Percentiles rank a stretch among this genome's conserved stretches.
These are phyloP conservation scores for Ustanciosporium gigantosporum DNA, from an alignment of 1,284 basidiomycete species.

Conservation along the genomic window DNA sequence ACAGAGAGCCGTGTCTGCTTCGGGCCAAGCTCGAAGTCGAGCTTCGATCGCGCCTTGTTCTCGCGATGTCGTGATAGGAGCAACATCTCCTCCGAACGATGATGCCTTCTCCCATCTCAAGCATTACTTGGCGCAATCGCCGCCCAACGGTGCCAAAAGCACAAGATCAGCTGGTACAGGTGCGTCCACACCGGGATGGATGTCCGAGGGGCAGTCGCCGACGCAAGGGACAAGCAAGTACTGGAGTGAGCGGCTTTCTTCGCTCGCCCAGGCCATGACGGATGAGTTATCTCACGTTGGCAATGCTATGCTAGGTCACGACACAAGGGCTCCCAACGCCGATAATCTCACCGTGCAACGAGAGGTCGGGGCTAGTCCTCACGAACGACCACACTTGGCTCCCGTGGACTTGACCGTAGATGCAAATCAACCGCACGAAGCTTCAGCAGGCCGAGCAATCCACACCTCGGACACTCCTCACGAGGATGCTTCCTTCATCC, in stretches of 20 bases:
- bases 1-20: constrained; percentile 19
- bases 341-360: neutral
- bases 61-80: constrained; percentile 14
- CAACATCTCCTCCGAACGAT: constrained; percentile 24
- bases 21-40: constrained; percentile 8
- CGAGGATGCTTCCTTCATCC: no score
- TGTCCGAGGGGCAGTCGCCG: constrained; percentile 7
- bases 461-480: no score
- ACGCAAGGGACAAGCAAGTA: constrained; percentile 13
- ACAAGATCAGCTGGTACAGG: constrained; percentile 1
- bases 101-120: constrained; percentile 17
- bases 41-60: constrained; percentile 10
- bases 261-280: constrained; percentile 27
- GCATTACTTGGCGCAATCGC: constrained; percentile 18
- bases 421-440: no score
- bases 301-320: constrained; percentile 12
- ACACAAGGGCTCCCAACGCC: neutral
- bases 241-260: constrained; percentile 27
- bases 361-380: neutral
- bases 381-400: constrained; percentile 5
- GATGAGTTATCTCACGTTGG: constrained; percentile 19
- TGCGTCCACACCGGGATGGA: constrained; percentile 23
- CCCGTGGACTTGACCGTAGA: constrained; percentile 1
- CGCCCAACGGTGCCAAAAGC: neutral
- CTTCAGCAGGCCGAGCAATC: no score